Base-by-base conservation (phyloP, 2,329 filamentous ascomycete species). In the Biscogniauxia sp. region DNA sequence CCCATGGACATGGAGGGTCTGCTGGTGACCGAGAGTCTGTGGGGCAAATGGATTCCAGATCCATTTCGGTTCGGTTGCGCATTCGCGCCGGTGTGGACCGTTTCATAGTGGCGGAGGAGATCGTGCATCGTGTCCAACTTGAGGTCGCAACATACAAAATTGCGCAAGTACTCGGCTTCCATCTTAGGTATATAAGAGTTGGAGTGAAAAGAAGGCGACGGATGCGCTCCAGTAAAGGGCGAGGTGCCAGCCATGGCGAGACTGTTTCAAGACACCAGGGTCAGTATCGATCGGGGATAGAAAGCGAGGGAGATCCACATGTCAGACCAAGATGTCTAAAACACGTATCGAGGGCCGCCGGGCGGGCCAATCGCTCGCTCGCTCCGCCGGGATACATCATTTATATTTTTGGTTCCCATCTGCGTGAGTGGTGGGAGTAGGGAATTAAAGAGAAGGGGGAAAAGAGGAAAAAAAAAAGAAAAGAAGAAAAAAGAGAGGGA, bases 191-290 rank as follows among this genome's bases (percentile, higher is more conserved):
- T 85, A 74, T 98, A 98, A 25, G 95, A 98, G 6, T 93, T 96
- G 0, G 94, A 98, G 76, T 98, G 94, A 70, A 92, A 96, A 1
- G 94, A 97, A 0, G 95, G 92, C n/a, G 93, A 96, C 75, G 93
- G 90, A 70, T 93, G 86, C 60, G 84, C 88, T 61, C 79, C 75
- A 20, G 87, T 83, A 72, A 94, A 96, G 11, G 95, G 95, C n/a
- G 95, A 98, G 19, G 93, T 97, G 71, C 95, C 93, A 62, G 92
- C 88, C 91, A 97, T 97, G 74, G 96, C 89, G 73, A 97, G 93
- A 76, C 93, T 97, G 74, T 68, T 69, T 67, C 68, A 61, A 68
- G 52, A 66, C 61, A 68, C 28, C 59, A 20, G 53, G 53, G 70
- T 77, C 68, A 75, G 72, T 64, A 68, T 58, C 66, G 64, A 55